A percentile compares a stretch with the other conserved stretches of the same genome.
phyloP scores from a whole-genome alignment of 148 eudicot genomes.

The Linanthus parryae region DNA sequence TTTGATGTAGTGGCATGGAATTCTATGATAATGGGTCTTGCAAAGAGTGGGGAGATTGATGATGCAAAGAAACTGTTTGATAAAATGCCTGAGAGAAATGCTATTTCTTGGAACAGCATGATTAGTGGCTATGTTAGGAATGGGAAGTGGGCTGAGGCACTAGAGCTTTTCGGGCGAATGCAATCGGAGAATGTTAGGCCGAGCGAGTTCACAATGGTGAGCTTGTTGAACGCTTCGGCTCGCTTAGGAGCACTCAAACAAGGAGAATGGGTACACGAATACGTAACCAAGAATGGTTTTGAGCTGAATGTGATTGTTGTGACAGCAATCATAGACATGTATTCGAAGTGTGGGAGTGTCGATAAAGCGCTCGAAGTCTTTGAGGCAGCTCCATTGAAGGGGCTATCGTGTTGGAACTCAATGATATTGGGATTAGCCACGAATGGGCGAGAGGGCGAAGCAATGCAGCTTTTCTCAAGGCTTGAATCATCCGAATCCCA shows the following conservation, averaged over 20 bases:
- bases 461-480: constrained; percentile 31
- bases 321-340: constrained; percentile 48
- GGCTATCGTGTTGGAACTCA: constrained; percentile 54
- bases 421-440: constrained; percentile 52
- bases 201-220: constrained; percentile 50
- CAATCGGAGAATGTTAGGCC: constrained; percentile 25
- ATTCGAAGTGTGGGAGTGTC: constrained; percentile 48
- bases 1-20: constrained; percentile 50
- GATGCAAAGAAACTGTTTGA: constrained; percentile 38
- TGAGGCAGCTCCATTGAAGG: constrained; percentile 19
- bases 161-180: constrained; percentile 36
- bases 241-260: constrained; percentile 37
- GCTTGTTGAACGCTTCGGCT: constrained; percentile 51
- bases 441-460: constrained; percentile 41
- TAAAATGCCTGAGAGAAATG: constrained; percentile 32
- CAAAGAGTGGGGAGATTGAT: constrained; percentile 28
- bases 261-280: constrained; percentile 41
- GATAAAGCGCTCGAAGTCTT: constrained; percentile 32
- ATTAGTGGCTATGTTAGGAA: constrained; percentile 54
- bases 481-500: constrained; percentile 23
- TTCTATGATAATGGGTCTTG: constrained; percentile 53
- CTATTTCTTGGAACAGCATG: constrained; percentile 50
- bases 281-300: constrained; percentile 26
- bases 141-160: constrained; percentile 30
- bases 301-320: constrained; percentile 34